Base-by-base conservation (phyloP, 345 rosid genomes). In the Acer saccharum region DNA sequence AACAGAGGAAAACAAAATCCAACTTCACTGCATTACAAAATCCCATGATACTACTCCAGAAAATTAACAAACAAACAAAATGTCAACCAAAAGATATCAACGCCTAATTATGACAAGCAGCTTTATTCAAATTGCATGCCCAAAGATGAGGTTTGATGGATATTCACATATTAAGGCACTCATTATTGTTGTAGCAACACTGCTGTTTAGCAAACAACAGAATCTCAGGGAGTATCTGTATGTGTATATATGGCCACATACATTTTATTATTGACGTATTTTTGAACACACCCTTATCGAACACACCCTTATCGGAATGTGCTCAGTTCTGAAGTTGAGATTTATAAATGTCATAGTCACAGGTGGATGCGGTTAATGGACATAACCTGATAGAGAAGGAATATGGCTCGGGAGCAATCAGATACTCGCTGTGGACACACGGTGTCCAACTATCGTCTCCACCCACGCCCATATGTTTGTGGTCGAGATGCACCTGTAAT, bases 371-470 rank as follows among this genome's bases (percentile, higher is more conserved):
- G 43, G 89, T 91, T 50, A 92, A 17, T 0, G 98, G 97, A 78
- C 85, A 84, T 32, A 96, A 67, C 82, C 97, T 84, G 80, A 95
- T 69, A 18, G 92, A 85, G 77, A 90, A 92, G 0, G 97, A 90
- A 80, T 89, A 92, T 16, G 93, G 90, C 73, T 83, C 83, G 0
- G 97, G 87, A 23, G 97, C 93, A 84, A 94, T 77, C 76, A 94
- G 83, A 81, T 89, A 92, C 74, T 94, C 88, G 18, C 91, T 90
- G 9, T 96, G 97, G 68, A 90, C 93, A 71, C 89, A 82, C 0
- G 97, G 97, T 2, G 93, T 80, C 97, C 97, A 96, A 81, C 97
- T 96, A 87, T 94, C 99, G 58, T 94, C 99, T 79, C 99, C 99
- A 7, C 90, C 98, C 21, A 91, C 3, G 2, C 98, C 99, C 97